Evolutionary conservation across 805 yeast genomes (phyloP).

Genomic region (Metschnikowia chrysomelidarum): DNA sequence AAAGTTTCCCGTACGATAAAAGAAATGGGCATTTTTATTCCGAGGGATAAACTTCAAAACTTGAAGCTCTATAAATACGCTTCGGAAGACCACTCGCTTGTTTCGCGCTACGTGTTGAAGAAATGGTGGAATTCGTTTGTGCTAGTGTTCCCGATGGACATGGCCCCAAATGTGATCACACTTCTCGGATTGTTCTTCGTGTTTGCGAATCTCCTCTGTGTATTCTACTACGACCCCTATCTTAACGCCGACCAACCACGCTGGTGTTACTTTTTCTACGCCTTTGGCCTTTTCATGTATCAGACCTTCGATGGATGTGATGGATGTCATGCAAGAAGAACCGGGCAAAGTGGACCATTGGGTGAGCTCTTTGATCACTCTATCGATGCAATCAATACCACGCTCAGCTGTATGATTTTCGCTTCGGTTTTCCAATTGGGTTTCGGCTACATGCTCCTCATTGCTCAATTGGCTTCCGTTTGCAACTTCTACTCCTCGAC

Average conservation of each 20-base stretch:
- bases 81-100: conserved; percentile 77
- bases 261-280: conserved; percentile 77
- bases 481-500: conserved; percentile 86
- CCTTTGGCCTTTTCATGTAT: conserved; percentile 80
- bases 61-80: conserved; percentile 62
- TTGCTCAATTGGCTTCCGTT: conserved; percentile 70
- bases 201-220: conserved; percentile 57
- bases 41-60: conserved; percentile 48
- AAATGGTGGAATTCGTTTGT: conserved; percentile 81
- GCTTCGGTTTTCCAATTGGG: conserved; percentile 79
- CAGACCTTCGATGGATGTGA: conserved; percentile 97
- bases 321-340: conserved; percentile 92
- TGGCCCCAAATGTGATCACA: conserved; percentile 94
- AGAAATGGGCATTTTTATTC: conserved; percentile 65
- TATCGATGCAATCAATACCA: conserved; percentile 69
- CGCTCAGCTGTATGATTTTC: conserved; percentile 72
- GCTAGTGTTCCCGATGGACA: conserved; percentile 70
- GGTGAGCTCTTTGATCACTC: conserved; percentile 96
- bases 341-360: conserved; percentile 92
- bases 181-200: conserved; percentile 75
- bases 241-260: conserved; percentile 59
- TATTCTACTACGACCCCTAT: conserved; percentile 71
- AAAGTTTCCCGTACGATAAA: too few relatives aligned
- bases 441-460: conserved; percentile 54
- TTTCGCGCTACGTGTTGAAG: conserved; percentile 72